These are phyloP conservation scores for Lavandula angustifolia DNA, from an alignment of 257 asterid species.

Conservation along the genomic window DNA sequence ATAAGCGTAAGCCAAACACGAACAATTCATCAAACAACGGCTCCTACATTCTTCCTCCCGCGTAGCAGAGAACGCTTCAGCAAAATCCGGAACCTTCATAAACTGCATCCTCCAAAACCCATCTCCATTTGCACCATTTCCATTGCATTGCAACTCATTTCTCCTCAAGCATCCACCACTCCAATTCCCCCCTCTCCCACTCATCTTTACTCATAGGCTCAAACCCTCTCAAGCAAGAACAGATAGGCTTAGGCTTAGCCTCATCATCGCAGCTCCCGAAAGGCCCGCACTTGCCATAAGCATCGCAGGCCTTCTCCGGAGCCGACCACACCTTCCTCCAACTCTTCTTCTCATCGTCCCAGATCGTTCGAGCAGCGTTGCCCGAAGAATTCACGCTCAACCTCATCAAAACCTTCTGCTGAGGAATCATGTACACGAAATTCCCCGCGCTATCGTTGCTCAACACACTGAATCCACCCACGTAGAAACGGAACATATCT, in stretches of 20 bases:
- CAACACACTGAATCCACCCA: background rate
- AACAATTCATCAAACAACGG: conserved; percentile 2
- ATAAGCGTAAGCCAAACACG: conserved; percentile 33
- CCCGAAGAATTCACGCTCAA: background rate
- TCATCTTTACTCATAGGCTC: conserved; percentile 32
- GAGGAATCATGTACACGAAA: background rate
- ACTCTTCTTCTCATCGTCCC: background rate
- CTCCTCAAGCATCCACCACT: conserved; percentile 38
- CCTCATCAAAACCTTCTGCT: background rate
- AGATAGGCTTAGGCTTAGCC: conserved; percentile 19
- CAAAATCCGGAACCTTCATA: conserved; percentile 23
- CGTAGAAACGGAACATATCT: background rate
- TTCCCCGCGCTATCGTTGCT: background rate
- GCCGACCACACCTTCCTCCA: background rate
- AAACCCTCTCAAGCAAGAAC: conserved; percentile 45
- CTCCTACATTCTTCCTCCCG: background rate
- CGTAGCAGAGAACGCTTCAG: background rate
- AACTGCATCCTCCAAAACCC: conserved; percentile 30
- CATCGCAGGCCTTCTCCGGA: background rate
- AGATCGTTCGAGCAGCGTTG: background rate
- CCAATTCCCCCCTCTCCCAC: conserved; percentile 47
- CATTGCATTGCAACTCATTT: conserved; percentile 35
- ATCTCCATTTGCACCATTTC: conserved; percentile 28
- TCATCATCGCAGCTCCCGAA: background rate
- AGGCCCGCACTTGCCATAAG: background rate